phyloP scores from a whole-genome alignment of 2,329 filamentous ascomycete genomes.

The Neurospora sp. region DNA sequence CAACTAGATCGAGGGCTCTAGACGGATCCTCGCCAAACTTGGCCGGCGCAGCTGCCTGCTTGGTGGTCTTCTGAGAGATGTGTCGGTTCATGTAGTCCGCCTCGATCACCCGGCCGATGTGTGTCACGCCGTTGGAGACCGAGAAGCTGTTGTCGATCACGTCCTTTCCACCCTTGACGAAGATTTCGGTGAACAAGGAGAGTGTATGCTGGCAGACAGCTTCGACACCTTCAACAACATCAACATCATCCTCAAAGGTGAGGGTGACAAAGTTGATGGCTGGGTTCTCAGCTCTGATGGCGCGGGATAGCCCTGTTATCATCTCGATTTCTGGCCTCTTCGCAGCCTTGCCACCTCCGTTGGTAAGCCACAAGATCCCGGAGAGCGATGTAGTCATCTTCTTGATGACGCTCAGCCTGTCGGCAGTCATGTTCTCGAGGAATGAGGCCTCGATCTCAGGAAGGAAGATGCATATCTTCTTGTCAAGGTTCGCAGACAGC shows the following conservation, averaged over 20 bases:
- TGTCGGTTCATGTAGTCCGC: background rate
- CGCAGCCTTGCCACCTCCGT: too few species aligned
- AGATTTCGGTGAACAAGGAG: background rate
- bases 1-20: background rate
- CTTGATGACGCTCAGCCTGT: too few species aligned
- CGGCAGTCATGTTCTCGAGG: slow-evolving; percentile 4
- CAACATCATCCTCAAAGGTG: background rate
- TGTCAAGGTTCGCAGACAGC: too few species aligned
- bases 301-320: background rate
- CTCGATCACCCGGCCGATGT: background rate
- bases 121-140: background rate
- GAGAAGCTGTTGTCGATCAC: background rate
- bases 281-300: background rate
- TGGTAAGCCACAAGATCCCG: too few species aligned
- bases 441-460: slow-evolving; percentile 9
- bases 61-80: background rate
- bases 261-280: background rate
- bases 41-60: background rate
- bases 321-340: background rate
- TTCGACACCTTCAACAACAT: background rate
- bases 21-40: background rate
- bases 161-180: background rate
- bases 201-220: background rate
- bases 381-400: too few species aligned
- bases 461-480: slow-evolving; percentile 4